phyloP scores from a whole-genome alignment of 371 early-diverging fungal genomes.

The Mortierella polycephala region DNA sequence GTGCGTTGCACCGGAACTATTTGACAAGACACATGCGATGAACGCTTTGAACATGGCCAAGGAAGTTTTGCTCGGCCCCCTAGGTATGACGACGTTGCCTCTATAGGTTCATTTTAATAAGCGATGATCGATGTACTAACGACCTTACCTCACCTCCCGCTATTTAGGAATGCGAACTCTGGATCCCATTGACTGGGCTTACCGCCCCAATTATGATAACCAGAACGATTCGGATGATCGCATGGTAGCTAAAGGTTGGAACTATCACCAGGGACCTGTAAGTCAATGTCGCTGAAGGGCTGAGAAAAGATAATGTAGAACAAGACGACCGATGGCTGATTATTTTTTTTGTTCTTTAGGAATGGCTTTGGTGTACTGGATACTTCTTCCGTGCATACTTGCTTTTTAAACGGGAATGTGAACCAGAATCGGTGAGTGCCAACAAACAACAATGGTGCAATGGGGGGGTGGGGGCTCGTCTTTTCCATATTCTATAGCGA shows the following conservation, averaged over 20 bases:
- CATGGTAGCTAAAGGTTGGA: constrained; percentile 91
- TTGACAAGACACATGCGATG: constrained; percentile 80
- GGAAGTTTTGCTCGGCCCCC: constrained; percentile 80
- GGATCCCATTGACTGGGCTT: constrained; percentile 90
- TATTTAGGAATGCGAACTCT: constrained; percentile 86
- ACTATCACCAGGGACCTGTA: constrained; percentile 96
- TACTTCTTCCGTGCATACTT: constrained; percentile 89
- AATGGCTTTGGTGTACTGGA: constrained; percentile 96
- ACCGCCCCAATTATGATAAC: constrained; percentile 93
- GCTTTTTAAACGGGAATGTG: constrained; percentile 65
- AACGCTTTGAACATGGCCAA: constrained; percentile 73
- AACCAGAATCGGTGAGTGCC: constrained; percentile 23
- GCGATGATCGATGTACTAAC: too few species aligned
- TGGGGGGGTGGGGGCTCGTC: too few species aligned
- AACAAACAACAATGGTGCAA: not conserved
- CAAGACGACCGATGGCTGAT: not conserved
- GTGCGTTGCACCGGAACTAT: constrained; percentile 95
- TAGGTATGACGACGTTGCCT: constrained; percentile 62
- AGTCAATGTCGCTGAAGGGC: constrained; percentile 9
- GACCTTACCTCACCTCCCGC: not conserved
- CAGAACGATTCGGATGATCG: constrained; percentile 87
- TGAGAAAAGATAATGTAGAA: not conserved
- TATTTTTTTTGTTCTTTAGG: constrained; percentile 62
- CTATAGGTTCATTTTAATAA: too few species aligned
- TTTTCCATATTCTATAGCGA: too few species aligned